Conservation (phyloP, 2,329 filamentous ascomycete genomes). For the Paraphaeosphaeria minitans region DNA sequence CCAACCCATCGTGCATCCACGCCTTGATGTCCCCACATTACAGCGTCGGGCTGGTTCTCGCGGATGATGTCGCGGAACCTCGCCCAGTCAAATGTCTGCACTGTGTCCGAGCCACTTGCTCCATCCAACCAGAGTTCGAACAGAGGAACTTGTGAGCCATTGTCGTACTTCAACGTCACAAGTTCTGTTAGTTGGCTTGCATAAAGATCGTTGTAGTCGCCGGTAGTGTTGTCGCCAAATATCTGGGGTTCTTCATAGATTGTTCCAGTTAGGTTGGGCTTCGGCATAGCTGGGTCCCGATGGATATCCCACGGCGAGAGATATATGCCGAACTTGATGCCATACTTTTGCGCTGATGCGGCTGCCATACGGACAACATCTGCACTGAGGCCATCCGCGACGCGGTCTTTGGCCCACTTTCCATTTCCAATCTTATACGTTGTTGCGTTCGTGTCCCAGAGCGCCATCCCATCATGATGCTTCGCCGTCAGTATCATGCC, state of each 20-base stretch:
- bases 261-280: slow-evolving; percentile 34
- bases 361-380: slow-evolving; percentile 43
- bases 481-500: slow-evolving; percentile 48
- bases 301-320: slow-evolving; percentile 48
- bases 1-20: slow-evolving; percentile 24
- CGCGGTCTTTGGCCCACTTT: slow-evolving; percentile 37
- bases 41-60: slow-evolving; percentile 16
- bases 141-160: slow-evolving; percentile 14
- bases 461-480: slow-evolving; percentile 46
- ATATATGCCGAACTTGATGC: slow-evolving; percentile 45
- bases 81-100: slow-evolving; percentile 23
- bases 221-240: slow-evolving; percentile 37
- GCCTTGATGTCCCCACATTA: slow-evolving; percentile 25
- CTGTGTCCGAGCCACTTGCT: slow-evolving; percentile 19
- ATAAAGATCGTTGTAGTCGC: slow-evolving; percentile 45
- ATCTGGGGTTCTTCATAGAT: slow-evolving; percentile 45
- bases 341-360: slow-evolving; percentile 37
- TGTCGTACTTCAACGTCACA: slow-evolving; percentile 13
- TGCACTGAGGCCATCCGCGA: slow-evolving; percentile 28
- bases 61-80: slow-evolving; percentile 20
- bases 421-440: slow-evolving; percentile 42
- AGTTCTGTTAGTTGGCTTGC: slow-evolving; percentile 19
- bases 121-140: slow-evolving; percentile 25
- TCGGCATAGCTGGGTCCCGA: slow-evolving; percentile 45
- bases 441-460: slow-evolving; percentile 45